Base-by-base conservation (phyloP, 345 rosid species). In the Camelina neglecta region DNA sequence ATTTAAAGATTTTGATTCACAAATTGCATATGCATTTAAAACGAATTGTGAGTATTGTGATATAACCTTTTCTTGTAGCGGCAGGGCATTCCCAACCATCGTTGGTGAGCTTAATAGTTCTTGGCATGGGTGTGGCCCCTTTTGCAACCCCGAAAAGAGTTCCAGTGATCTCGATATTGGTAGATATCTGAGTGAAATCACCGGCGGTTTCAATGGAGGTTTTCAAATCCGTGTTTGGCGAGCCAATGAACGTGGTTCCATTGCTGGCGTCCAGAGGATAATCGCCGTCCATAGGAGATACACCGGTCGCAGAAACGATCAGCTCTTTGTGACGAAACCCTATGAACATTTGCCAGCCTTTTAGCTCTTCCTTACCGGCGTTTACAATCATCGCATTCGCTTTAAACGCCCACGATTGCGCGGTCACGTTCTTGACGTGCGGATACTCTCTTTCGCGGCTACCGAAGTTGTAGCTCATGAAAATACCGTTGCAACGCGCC, bases 391-490 rank as follows among this genome's bases (percentile, higher is more conserved):
- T 73, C 20, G 93, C 88, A 20, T 69, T 45, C 21, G 96, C 71
- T 67, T 85, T 84, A 66, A 95, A 95, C 31, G 96, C 86, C 99
- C 99, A 95, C 0, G 99, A 79, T 73, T 95, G 98, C 0, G 97
- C 96, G 5, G 87, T 75, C 31, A 82, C 90, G 61, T 95, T 92
- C 79, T 92, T 95, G 2, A 90, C 71, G 35, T 65, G 81, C 0
- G 99, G 99, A 60, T 72, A 88, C 57, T 79, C 87, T 75, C 85
- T 83, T 41, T 75, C 84, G 4, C 99, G 81, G 12, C 86, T 80
- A 0, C 58, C 81, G 67, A 95, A 92, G 63, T 74, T 72, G 29
- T 92, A 95, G 26, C 85, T 67, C 57, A 95, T 35, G 85, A 84
- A 92, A 6, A 95, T 72, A 4, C 99, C 99, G 6, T 88, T 83